Conservation (phyloP, 495 filamentous ascomycete species). For the Aspergillus campestris region DNA sequence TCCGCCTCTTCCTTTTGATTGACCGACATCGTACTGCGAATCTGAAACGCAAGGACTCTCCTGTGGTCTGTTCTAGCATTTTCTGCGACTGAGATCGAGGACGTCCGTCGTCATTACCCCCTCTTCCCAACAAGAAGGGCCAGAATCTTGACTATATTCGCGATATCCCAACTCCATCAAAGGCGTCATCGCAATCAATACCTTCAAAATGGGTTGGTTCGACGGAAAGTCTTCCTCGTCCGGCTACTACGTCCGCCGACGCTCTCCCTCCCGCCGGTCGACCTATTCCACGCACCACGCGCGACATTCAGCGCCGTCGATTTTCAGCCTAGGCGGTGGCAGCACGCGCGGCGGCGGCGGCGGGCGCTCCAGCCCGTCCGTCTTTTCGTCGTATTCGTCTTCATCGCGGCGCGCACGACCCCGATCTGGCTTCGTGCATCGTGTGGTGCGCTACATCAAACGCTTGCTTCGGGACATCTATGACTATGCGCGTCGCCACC, state of each 20-base stretch:
- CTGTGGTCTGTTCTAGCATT: too few species aligned
- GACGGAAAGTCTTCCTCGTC: slow-evolving; percentile 29
- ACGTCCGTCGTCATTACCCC: too few species aligned
- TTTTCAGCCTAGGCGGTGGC: slow-evolving; percentile 41
- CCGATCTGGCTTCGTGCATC: slow-evolving; percentile 64
- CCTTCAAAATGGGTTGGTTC: slow-evolving; percentile 43
- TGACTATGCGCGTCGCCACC: slow-evolving; percentile 68
- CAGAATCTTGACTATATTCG: slow-evolving; percentile 1
- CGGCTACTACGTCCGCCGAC: slow-evolving; percentile 21
- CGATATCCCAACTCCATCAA: not conserved
- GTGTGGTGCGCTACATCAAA: slow-evolving; percentile 60
- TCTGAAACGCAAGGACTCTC: too few species aligned
- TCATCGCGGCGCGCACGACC: slow-evolving; percentile 54
- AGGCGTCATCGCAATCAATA: not conserved
- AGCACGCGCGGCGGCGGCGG: slow-evolving; percentile 16
- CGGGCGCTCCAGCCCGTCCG: slow-evolving; percentile 36
- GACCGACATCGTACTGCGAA: not conserved
- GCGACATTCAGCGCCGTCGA: slow-evolving; percentile 39
- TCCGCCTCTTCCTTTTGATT: slow-evolving; percentile 16
- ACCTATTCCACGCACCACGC: slow-evolving; percentile 30
- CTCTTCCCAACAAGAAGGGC: not conserved
- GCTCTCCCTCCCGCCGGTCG: slow-evolving; percentile 31
- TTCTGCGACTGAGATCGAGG: too few species aligned
- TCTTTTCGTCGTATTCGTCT: slow-evolving; percentile 49
- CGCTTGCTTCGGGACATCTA: slow-evolving; percentile 65